These are phyloP conservation scores for Fibroporia radiculosa DNA, from an alignment of 768 basidiomycete species.

Conservation along the genomic window DNA sequence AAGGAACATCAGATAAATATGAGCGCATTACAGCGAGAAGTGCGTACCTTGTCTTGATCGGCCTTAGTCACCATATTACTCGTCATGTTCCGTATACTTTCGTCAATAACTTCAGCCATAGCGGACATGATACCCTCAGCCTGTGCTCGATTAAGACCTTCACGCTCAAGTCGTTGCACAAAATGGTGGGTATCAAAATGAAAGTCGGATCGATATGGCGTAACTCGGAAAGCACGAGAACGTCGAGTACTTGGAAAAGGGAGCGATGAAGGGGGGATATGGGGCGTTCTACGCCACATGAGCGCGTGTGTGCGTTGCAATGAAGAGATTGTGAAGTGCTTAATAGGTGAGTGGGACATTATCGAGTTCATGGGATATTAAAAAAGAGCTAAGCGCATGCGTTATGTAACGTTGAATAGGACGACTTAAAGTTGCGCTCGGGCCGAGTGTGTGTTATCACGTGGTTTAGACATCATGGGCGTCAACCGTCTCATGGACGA, in stretches of 20 bases:
- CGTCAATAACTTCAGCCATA: slow-evolving; percentile 95
- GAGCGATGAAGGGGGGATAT: slow-evolving; percentile 4
- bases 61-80: slow-evolving; percentile 93
- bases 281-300: slow-evolving; percentile 2
- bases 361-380: background rate
- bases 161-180: slow-evolving; percentile 81
- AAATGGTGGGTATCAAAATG: slow-evolving; percentile 97
- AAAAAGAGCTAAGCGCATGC: background rate
- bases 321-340: background rate
- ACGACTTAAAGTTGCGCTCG: background rate
- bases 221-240: slow-evolving; percentile 22
- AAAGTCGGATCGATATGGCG: slow-evolving; percentile 35
- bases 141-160: slow-evolving; percentile 84
- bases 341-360: background rate
- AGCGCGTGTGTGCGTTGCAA: background rate
- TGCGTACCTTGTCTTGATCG: slow-evolving; percentile 85
- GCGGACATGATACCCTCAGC: slow-evolving; percentile 97
- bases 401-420: background rate
- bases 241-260: background rate
- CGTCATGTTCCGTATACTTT: slow-evolving; percentile 94
- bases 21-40: background rate
- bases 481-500: background rate
- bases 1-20: background rate
- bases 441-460: background rate
- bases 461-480: slow-evolving; percentile 5